Conservation (phyloP, 345 rosid genomes). For the Hibiscus trionum region DNA sequence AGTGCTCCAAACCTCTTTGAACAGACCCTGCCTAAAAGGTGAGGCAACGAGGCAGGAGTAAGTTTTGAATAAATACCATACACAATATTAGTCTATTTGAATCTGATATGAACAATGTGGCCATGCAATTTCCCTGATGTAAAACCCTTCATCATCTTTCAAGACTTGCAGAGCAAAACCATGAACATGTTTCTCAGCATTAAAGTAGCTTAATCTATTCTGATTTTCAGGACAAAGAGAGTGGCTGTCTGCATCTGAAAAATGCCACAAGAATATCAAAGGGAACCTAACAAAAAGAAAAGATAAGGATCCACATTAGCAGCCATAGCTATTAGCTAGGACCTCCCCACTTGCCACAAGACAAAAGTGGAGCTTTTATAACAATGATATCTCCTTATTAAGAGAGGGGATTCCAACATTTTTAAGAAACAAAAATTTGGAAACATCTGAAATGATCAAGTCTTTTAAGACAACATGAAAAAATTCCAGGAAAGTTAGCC, state of each 20-base stretch:
- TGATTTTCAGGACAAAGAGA: background rate
- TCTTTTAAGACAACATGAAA: background rate
- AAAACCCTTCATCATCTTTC: background rate
- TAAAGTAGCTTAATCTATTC: background rate
- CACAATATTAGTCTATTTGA: no score
- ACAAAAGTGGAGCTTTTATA: conserved; percentile 14
- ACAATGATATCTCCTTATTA: background rate
- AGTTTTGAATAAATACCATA: no score
- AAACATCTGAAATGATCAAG: background rate
- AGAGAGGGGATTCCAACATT: conserved; percentile 12
- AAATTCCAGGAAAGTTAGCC: conserved; percentile 7
- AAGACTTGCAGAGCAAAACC: background rate
- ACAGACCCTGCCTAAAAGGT: no score
- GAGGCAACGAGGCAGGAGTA: no score
- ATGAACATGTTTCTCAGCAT: background rate
- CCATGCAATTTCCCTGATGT: background rate
- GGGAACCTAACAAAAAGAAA: background rate
- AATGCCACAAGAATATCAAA: conserved; percentile 2
- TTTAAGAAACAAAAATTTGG: background rate
- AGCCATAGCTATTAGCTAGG: conserved; percentile 14
- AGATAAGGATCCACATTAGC: conserved; percentile 10
- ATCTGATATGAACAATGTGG: no score
- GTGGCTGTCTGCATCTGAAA: conserved; percentile 6
- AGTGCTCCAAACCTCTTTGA: no score
- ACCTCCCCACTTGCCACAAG: background rate